Evolutionary conservation across 2,329 filamentous ascomycete genomes (phyloP).

Genomic region (Cercospora citrullina): DNA sequence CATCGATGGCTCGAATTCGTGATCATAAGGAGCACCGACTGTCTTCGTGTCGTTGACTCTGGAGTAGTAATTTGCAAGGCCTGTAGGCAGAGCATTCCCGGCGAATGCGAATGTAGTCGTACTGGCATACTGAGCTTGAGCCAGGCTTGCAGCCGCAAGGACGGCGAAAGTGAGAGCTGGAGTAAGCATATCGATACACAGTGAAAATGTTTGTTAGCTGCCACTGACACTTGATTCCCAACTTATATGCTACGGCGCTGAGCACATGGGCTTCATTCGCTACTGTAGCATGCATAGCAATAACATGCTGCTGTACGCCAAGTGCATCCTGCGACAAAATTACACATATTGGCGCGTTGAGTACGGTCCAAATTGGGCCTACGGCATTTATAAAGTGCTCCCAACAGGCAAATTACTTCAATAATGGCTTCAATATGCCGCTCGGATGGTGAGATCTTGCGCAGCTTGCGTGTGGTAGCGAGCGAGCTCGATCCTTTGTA

Average conservation of each 20-base stretch:
- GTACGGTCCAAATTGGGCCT: not conserved
- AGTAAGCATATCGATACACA: not conserved
- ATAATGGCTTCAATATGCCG: not conserved
- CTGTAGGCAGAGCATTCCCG: conserved; percentile 10
- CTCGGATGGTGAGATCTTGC: not conserved
- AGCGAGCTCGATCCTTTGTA: not conserved
- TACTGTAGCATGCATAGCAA: not conserved
- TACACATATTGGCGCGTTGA: not conserved
- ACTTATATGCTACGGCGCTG: not conserved
- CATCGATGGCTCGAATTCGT: conserved; percentile 9
- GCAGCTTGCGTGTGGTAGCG: not conserved
- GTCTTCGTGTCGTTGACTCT: not conserved
- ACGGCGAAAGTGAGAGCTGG: not conserved
- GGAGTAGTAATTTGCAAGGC: not conserved
- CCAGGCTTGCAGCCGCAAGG: not conserved
- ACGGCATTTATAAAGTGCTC: not conserved
- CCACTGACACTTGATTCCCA: not conserved
- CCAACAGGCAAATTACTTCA: not conserved
- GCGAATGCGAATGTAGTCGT: conserved; percentile 16
- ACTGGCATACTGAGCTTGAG: conserved; percentile 10
- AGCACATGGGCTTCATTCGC: not conserved
- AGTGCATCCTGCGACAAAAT: not conserved
- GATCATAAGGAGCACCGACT: not conserved
- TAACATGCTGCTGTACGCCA: not conserved
- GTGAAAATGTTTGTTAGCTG: not conserved